A percentile compares a stretch with the other conserved stretches of the same genome.
Conservation (phyloP, 2,329 filamentous ascomycete genomes). For the Ophiostoma novo-ulmi region DNA sequence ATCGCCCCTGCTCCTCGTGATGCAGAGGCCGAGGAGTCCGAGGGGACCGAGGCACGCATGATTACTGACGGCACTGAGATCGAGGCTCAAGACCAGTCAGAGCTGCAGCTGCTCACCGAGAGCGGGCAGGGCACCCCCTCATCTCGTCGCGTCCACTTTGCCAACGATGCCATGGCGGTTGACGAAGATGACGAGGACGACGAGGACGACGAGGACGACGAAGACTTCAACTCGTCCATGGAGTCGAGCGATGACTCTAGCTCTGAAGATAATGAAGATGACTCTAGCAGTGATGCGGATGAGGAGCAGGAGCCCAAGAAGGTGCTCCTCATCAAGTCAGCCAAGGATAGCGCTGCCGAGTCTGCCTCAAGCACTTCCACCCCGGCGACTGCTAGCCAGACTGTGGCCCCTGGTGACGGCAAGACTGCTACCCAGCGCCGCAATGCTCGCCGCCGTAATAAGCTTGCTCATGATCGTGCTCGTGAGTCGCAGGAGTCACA, state of each 20-base stretch:
- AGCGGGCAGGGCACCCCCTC: slow-evolving; percentile 24
- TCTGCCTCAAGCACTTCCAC: neutral
- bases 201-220: neutral
- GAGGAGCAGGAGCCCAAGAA: neutral
- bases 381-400: neutral
- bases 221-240: neutral
- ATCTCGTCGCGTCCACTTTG: neutral
- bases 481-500: neutral
- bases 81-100: slow-evolving; percentile 26
- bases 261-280: neutral
- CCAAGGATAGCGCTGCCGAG: neutral
- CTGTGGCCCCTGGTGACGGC: neutral
- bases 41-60: neutral
- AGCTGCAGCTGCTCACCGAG: slow-evolving; percentile 41
- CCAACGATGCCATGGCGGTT: neutral
- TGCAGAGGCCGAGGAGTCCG: neutral
- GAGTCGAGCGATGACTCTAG: neutral
- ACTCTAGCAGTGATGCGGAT: neutral
- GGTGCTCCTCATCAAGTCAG: neutral
- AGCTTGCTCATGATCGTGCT: neutral
- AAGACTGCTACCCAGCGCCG: neutral
- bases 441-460: slow-evolving; percentile 12
- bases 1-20: neutral
- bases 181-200: neutral
- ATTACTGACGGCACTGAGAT: slow-evolving; percentile 30